Base-by-base conservation (phyloP, 208 protist species). In the Leishmania major region DNA sequence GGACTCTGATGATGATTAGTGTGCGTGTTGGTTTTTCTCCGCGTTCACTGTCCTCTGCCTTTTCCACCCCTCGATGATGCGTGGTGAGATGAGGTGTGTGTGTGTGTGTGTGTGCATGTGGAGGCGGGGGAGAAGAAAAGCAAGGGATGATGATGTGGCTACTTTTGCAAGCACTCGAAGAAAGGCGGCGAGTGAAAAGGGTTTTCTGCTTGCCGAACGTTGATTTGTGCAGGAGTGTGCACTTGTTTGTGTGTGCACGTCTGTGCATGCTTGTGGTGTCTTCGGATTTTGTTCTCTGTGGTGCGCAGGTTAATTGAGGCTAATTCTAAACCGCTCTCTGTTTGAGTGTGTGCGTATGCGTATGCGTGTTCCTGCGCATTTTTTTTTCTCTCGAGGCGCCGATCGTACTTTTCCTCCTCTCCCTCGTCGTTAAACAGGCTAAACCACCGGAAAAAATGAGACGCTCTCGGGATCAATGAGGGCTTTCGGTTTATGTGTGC, bases 1-100 rank as follows among this genome's bases (percentile, higher is more conserved):
- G 5, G 86, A 93, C 82, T 87, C 84, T 15, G 93, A 95, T 66
- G 87, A 88, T 72, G 89, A 95, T 75, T 93, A 91, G 75, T 45
- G 74, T 45, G 53, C 22, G 37, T 64, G 55, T 37, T 28, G 8
- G 47, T n/a, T 17, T 37, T n/a, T 19, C 10, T 25, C 7, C 74
- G 35, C 57, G 28, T 22, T 45, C 57, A 28, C 55, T 35, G 64
- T 43, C 37, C 28, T 57, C 22, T n/a, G 31, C n/a, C n/a, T 59
- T 60, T 60, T 60, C 1, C n/a, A 73, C 69, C 28, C 40, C 49
- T 40, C 5, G 43, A 25, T 25, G 19, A 25, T 71, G 66, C 37
- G 43, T 73, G 43, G 7, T 53, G 7, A 31, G 57, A 62, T 19
- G 22, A 8, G 0, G 19, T 51, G 69, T 31, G 19, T 51, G 69